Conservation (phyloP, 495 filamentous ascomycete species). For the Achaetomiella virescens region DNA sequence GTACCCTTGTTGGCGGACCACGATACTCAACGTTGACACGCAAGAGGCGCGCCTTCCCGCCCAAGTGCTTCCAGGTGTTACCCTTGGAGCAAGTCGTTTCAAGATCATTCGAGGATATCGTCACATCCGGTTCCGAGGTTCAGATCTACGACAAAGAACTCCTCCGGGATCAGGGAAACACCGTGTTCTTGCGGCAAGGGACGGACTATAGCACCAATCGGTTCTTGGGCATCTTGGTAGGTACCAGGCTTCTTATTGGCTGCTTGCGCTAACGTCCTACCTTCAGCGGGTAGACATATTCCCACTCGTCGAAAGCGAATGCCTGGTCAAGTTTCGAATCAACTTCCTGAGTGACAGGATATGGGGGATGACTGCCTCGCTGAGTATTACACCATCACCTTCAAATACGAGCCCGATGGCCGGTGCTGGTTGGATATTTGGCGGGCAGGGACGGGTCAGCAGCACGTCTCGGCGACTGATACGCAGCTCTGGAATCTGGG, state of each 20-base stretch:
- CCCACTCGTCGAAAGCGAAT: constrained; percentile 17
- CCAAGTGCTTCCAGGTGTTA: constrained; percentile 18
- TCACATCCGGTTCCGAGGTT: constrained; percentile 7
- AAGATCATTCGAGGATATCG: constrained; percentile 15
- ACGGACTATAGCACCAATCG: constrained; percentile 7
- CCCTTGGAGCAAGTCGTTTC: constrained; percentile 4
- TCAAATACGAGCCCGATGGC: constrained; percentile 15
- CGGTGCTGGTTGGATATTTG: constrained; percentile 19
- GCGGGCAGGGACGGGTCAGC: constrained; percentile 13
- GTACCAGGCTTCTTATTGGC: not conserved
- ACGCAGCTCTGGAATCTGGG: constrained; percentile 20
- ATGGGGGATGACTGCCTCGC: constrained; percentile 8
- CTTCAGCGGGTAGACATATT: constrained; percentile 20
- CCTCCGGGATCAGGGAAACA: constrained; percentile 10
- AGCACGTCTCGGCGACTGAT: constrained; percentile 5
- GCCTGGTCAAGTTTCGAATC: constrained; percentile 20
- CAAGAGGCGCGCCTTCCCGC: constrained; percentile 17
- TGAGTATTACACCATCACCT: constrained; percentile 20
- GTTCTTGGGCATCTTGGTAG: constrained; percentile 21
- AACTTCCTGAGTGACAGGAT: constrained; percentile 7
- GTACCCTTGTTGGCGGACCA: not conserved
- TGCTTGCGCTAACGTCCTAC: not conserved
- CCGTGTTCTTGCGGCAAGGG: constrained; percentile 15
- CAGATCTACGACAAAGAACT: constrained; percentile 6
- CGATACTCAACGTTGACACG: not conserved